A percentile compares a stretch with the other conserved stretches of the same genome.
Conservation (phyloP, 2,329 filamentous ascomycete genomes). For the Fusarium coicis region DNA sequence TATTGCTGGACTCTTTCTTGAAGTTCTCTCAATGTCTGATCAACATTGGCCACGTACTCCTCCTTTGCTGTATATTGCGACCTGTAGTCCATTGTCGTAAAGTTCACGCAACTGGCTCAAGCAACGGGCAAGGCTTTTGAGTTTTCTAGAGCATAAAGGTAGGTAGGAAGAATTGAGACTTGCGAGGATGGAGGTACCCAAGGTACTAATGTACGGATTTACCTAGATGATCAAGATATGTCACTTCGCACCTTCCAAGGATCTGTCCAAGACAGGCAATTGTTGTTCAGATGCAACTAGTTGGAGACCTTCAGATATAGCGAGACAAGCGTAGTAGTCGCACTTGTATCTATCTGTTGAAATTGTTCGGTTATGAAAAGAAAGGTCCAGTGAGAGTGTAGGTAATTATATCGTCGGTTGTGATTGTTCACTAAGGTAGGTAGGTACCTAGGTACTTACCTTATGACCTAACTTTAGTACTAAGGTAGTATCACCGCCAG, state of each 20-base stretch:
- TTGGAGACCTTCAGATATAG: neutral
- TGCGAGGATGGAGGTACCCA: neutral
- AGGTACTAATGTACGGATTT: neutral
- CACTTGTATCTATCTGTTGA: neutral
- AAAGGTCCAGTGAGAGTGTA: neutral
- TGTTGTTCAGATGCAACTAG: neutral
- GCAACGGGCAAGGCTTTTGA: neutral
- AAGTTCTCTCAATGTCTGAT: constrained; percentile 75
- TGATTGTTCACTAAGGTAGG: neutral
- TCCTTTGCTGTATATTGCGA: constrained; percentile 43
- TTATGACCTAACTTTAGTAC: neutral
- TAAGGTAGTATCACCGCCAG: neutral
- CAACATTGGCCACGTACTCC: constrained; percentile 61
- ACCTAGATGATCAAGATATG: neutral
- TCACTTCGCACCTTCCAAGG: constrained; percentile 1
- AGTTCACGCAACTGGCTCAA: neutral
- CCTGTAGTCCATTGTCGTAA: constrained; percentile 39
- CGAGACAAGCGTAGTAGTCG: neutral
- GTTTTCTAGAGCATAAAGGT: neutral
- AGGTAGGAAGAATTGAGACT: neutral
- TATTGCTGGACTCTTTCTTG: constrained; percentile 67
- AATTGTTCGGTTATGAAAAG: neutral
- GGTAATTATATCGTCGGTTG: neutral
- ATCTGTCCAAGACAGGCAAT: neutral
- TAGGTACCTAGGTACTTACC: too few relatives aligned